Percentiles rank a stretch among this genome's conserved stretches.
Conservation (phyloP, 2,329 filamentous ascomycete species). For the Tricladium varicosporioides region DNA sequence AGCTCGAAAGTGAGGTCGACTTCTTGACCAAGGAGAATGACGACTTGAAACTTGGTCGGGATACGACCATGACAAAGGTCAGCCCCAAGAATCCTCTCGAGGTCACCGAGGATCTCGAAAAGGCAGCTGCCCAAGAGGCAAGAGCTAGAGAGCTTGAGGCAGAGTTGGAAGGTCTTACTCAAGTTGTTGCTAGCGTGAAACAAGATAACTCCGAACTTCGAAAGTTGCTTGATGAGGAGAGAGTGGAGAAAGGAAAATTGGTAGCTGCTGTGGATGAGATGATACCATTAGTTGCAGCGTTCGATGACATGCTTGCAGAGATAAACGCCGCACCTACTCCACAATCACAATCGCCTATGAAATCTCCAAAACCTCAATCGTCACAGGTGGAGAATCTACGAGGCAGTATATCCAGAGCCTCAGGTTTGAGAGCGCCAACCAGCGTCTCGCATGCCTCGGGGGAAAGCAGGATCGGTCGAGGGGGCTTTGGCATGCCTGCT, state of each 20-base stretch:
- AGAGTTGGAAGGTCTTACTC: conserved; percentile 70
- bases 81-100: conserved; percentile 45
- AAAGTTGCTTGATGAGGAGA: conserved; percentile 67
- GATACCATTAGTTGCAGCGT: conserved; percentile 62
- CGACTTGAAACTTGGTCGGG: conserved; percentile 57
- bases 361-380: conserved; percentile 30
- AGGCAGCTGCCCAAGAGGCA: conserved; percentile 70
- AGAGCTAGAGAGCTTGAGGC: conserved; percentile 74
- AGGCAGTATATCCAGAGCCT: conserved; percentile 53
- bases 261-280: conserved; percentile 82
- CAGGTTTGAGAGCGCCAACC: conserved; percentile 61
- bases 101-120: conserved; percentile 52
- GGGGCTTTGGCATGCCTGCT: conserved; percentile 27
- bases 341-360: conserved; percentile 28
- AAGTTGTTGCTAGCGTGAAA: conserved; percentile 68
- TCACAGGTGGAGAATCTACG: conserved; percentile 47
- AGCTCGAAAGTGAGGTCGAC: conserved; percentile 71
- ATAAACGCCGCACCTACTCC: conserved; percentile 24
- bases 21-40: conserved; percentile 73
- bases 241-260: conserved; percentile 80
- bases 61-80: conserved; percentile 62
- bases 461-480: conserved; percentile 46
- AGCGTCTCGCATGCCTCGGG: conserved; percentile 40
- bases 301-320: conserved; percentile 35
- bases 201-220: conserved; percentile 66